Base-by-base conservation (phyloP, 2,329 filamentous ascomycete species). In the Fusarium irregulare region DNA sequence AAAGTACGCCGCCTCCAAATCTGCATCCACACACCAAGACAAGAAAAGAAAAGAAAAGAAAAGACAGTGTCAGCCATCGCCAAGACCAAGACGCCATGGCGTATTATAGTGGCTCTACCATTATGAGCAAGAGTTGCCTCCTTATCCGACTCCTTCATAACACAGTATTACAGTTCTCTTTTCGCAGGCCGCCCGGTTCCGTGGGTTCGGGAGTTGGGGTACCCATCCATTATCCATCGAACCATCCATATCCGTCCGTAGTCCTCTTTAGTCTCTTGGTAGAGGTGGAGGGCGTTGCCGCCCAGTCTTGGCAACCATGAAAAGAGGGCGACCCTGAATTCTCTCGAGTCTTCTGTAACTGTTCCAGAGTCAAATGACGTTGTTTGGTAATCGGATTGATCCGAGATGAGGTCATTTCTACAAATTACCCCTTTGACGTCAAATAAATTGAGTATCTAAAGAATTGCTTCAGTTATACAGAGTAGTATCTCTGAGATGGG, bases 231-330 rank as follows among this genome's bases (percentile, higher is more conserved):
- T 37, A 37, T n/a, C 34, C 34, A 37, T 37, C 18, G 9, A n/a
- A 10, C 34, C 45, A 47, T 28, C n/a, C 20, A n/a, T 27, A 25
- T 23, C 28, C 30, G n/a, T 18, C 47, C 11, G 7, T 41, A 27
- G 32, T 61, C 6, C 3, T 37, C 9, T 37, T n/a, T 41, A 27
- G 32, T 61, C 50, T 21, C 21, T 20, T 40, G 20, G n/a, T 34
- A 30, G n/a, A 30, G 20, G 23, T 53, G 41, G 21, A 37, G 16
- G 64, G 50, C 72, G 70, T 69, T 67, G 64, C 69, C 60, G 64
- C 71, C 63, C 69, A 73, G 66, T 65, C 71, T 74, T 74, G 72
- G 72, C 72, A 54, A 20, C 18, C 20, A 25, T 21, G 23, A 20
- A 18, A 25, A 34, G 45, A 71, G 54, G 50, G 46, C 57, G 67